Evolutionary conservation across 345 rosid species (phyloP).

Genomic region (Moricandia arvensis): DNA sequence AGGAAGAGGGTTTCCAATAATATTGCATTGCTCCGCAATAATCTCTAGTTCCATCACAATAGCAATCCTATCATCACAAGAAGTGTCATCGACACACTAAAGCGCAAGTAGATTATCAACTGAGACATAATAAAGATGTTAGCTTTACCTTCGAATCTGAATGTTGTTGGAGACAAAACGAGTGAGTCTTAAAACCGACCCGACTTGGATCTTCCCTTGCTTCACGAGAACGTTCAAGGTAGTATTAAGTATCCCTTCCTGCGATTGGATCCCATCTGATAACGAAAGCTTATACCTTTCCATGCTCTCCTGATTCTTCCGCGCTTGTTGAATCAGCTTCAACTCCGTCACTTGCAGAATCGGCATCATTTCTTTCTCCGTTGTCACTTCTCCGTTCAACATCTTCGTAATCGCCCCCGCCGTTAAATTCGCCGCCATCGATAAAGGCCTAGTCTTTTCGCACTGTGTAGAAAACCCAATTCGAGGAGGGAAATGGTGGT

Average conservation of each 20-base stretch:
- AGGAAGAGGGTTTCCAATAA: background rate
- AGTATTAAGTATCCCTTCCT: background rate
- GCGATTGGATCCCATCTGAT: background rate
- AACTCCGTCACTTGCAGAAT: conserved; percentile 71
- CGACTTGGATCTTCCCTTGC: background rate
- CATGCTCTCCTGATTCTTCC: conserved; percentile 16
- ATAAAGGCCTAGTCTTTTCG: background rate
- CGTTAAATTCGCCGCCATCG: conserved; percentile 53
- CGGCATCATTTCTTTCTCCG: conserved; percentile 55
- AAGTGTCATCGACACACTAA: background rate
- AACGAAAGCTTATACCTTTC: background rate
- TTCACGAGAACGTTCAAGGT: background rate
- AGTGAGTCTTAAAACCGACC: background rate
- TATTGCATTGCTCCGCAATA: background rate
- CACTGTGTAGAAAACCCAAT: background rate
- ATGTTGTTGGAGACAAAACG: background rate
- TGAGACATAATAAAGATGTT: background rate
- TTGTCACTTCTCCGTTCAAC: conserved; percentile 43
- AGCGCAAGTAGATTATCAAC: background rate
- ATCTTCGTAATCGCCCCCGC: conserved; percentile 59
- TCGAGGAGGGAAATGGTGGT: background rate
- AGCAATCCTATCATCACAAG: background rate
- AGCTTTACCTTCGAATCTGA: background rate
- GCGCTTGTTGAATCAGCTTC: conserved; percentile 47
- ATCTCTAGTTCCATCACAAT: background rate